phyloP scores from a whole-genome alignment of 495 filamentous ascomycete species.

The Penicillium coffeae region DNA sequence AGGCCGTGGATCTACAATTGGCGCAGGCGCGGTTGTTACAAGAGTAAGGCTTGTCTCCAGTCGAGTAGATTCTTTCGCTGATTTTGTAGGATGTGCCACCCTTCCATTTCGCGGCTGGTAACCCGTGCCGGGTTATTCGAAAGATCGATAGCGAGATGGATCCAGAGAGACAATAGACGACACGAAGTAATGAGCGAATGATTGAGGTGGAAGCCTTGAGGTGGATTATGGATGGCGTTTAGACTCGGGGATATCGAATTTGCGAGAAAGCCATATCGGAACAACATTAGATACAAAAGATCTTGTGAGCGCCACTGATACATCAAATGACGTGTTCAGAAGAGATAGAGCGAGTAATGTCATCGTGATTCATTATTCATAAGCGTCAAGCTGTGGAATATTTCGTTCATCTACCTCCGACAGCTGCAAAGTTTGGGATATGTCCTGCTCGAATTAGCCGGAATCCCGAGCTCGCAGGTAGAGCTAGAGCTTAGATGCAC shows the following conservation, averaged over 20 bases:
- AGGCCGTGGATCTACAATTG: constrained; percentile 58
- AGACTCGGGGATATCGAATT: too few species aligned
- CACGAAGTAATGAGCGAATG: not conserved
- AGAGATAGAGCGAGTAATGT: too few species aligned
- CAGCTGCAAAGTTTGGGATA: not conserved
- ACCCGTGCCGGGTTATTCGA: constrained; percentile 56
- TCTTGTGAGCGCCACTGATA: not conserved
- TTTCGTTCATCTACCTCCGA: not conserved
- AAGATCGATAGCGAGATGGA: constrained; percentile 20
- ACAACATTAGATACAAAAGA: too few species aligned
- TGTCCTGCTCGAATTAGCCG: not conserved
- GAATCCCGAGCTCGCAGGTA: too few species aligned
- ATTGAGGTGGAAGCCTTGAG: too few species aligned
- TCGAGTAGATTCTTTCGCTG: not conserved
- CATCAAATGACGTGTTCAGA: too few species aligned
- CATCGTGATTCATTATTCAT: not conserved
- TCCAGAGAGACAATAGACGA: not conserved
- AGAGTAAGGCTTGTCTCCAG: constrained; percentile 48
- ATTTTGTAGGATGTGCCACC: constrained; percentile 48
- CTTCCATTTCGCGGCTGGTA: constrained; percentile 56
- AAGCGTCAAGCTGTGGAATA: not conserved
- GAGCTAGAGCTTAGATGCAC: not conserved
- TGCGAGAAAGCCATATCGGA: too few species aligned
- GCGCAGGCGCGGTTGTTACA: constrained; percentile 78
- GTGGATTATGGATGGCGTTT: too few species aligned